phyloP scores from a whole-genome alignment of 2,329 filamentous ascomycete genomes.

The Graphilbum sp. region DNA sequence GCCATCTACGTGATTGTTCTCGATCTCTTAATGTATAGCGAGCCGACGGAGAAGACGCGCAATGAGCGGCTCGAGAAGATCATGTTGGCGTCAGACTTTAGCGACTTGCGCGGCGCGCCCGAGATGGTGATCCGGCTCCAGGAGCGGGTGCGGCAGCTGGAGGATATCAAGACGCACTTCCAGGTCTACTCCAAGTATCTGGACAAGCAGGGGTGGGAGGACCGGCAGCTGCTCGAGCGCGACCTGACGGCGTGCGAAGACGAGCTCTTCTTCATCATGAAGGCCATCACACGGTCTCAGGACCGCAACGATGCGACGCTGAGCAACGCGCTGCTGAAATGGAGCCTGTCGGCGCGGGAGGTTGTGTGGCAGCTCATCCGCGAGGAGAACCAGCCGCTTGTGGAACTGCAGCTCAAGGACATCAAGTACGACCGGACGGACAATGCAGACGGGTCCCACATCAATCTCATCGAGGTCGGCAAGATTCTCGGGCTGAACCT shows the following conservation, averaged over 20 bases:
- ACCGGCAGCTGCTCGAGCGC: constrained; percentile 73
- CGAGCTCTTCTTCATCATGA: constrained; percentile 99
- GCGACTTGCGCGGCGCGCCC: constrained; percentile 81
- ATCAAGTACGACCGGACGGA: constrained; percentile 90
- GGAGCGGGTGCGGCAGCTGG: constrained; percentile 79
- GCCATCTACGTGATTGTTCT: constrained; percentile 96
- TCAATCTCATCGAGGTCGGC: constrained; percentile 79
- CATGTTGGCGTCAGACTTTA: constrained; percentile 96
- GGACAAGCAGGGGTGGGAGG: constrained; percentile 81
- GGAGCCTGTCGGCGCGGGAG: constrained; percentile 86
- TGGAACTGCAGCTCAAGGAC: constrained; percentile 83
- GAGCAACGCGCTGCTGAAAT: constrained; percentile 66
- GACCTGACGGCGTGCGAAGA: constrained; percentile 85
- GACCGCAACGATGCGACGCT: constrained; percentile 61
- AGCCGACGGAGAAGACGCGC: constrained; percentile 93
- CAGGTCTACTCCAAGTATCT: constrained; percentile 79
- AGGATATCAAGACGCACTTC: constrained; percentile 94
- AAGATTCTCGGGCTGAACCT: constrained; percentile 81
- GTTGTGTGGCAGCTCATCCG: constrained; percentile 95
- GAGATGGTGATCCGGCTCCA: constrained; percentile 86
- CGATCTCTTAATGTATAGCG: constrained; percentile 88
- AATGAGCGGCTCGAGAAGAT: constrained; percentile 95
- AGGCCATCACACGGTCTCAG: constrained; percentile 94
- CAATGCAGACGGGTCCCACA: constrained; percentile 91
- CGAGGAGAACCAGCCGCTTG: constrained; percentile 70